Conservation (phyloP, 2,329 filamentous ascomycete species). For the Paecilomyces formosus region DNA sequence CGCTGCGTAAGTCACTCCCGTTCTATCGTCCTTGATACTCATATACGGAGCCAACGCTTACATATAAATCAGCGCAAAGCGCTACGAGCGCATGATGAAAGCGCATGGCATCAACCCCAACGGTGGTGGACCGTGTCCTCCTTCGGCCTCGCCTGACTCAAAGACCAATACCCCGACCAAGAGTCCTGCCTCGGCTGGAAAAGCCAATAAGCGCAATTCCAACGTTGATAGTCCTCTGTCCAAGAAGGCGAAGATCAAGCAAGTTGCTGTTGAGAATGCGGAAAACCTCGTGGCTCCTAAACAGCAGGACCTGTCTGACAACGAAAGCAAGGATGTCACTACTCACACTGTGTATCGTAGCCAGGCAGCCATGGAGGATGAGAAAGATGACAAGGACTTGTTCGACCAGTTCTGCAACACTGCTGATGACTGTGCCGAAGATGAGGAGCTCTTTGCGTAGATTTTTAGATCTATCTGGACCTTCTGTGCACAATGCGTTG, state of each 20-base stretch:
- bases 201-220: conserved; percentile 9
- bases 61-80: conserved; percentile 48
- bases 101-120: conserved; percentile 42
- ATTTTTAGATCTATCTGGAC: neutral
- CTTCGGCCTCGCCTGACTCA: neutral
- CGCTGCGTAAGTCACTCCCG: conserved; percentile 54
- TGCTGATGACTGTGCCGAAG: neutral
- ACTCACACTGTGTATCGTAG: neutral
- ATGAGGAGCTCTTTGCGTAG: neutral
- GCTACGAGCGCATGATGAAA: conserved; percentile 61
- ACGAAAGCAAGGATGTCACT: neutral
- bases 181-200: neutral
- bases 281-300: conserved; percentile 5
- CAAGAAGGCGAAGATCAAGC: conserved; percentile 17
- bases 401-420: conserved; percentile 8
- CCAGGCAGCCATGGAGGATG: neutral
- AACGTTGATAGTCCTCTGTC: neutral
- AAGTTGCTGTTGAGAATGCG: conserved; percentile 4
- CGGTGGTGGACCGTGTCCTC: conserved; percentile 3
- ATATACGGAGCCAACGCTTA: neutral
- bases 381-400: neutral
- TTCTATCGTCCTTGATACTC: neutral
- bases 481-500: too few relatives aligned
- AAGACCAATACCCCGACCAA: conserved; percentile 7
- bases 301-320: neutral